phyloP scores from a whole-genome alignment of 2,329 filamentous ascomycete genomes.

The Apiospora rasikravindrae region DNA sequence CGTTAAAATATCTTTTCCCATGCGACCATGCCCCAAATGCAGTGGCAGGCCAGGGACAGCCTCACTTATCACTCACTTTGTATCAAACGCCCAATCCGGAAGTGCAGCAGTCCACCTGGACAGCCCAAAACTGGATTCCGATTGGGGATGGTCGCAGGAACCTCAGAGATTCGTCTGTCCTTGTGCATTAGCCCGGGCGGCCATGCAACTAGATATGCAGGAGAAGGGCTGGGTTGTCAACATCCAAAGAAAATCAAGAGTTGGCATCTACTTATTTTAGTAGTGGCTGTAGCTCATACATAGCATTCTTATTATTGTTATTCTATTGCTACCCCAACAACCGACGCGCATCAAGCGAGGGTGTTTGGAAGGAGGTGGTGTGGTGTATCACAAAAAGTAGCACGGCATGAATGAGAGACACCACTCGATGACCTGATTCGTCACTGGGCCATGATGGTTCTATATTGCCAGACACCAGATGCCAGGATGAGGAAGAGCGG shows the following conservation, averaged over 20 bases:
- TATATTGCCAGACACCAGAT: constrained; percentile 8
- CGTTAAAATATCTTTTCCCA: background rate
- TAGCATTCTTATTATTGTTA: constrained; percentile 1
- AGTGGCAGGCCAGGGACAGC: background rate
- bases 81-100: constrained; percentile 9
- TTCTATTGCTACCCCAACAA: constrained; percentile 13
- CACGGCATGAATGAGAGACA: constrained; percentile 11
- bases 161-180: constrained; percentile 21
- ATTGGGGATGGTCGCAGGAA: constrained; percentile 24
- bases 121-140: constrained; percentile 1
- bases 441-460: constrained; percentile 1
- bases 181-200: constrained; percentile 6
- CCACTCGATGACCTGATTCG: constrained; percentile 8
- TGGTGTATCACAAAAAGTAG: constrained; percentile 16
- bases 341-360: constrained; percentile 15
- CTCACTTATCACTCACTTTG: constrained; percentile 16
- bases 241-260: constrained; percentile 7
- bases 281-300: background rate
- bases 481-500: constrained; percentile 3
- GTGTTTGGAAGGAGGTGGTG: background rate
- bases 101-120: constrained; percentile 5
- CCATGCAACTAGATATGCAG: constrained; percentile 15
- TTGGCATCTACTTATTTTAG: constrained; percentile 7
- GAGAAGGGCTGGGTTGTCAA: constrained; percentile 10
- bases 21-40: constrained; percentile 4